These are phyloP conservation scores for Colletotrichum tropicicola DNA, from an alignment of 2,329 filamentous ascomycete species.

Conservation along the genomic window DNA sequence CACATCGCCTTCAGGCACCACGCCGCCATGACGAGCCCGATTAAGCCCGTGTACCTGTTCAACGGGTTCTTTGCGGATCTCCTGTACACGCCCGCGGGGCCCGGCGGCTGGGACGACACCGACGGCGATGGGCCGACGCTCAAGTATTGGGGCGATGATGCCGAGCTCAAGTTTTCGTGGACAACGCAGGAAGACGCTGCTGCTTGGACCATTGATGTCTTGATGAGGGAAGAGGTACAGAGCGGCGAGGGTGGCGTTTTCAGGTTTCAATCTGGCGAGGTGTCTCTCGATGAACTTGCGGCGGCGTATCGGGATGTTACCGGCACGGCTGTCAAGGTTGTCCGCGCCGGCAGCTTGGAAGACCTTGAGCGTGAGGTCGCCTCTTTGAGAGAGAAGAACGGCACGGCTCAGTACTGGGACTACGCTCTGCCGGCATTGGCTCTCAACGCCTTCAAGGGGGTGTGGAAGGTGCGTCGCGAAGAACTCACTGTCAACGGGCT, in stretches of 20 bases:
- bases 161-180: constrained; percentile 7
- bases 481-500: too few relatives aligned
- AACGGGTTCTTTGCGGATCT: constrained; percentile 39
- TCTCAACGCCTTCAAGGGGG: too few relatives aligned
- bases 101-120: not conserved
- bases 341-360: not conserved
- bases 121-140: not conserved
- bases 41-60: constrained; percentile 42
- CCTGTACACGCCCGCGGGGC: constrained; percentile 29
- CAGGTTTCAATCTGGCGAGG: constrained; percentile 7
- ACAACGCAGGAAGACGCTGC: constrained; percentile 3
- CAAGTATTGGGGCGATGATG: constrained; percentile 8
- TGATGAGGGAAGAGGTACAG: constrained; percentile 13
- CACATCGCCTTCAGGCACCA: constrained; percentile 42
- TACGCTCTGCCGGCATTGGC: too few relatives aligned
- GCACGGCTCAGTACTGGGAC: not conserved
- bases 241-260: constrained; percentile 19
- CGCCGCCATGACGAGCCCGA: constrained; percentile 34
- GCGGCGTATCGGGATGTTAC: constrained; percentile 1
- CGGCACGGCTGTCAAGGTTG: constrained; percentile 4
- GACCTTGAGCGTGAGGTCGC: constrained; percentile 4
- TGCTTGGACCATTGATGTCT: constrained; percentile 16
- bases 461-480: too few relatives aligned
- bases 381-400: not conserved
- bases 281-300: constrained; percentile 10